Conservation (phyloP, 352 stramenopile species). For the Pythium phragmiticola region DNA sequence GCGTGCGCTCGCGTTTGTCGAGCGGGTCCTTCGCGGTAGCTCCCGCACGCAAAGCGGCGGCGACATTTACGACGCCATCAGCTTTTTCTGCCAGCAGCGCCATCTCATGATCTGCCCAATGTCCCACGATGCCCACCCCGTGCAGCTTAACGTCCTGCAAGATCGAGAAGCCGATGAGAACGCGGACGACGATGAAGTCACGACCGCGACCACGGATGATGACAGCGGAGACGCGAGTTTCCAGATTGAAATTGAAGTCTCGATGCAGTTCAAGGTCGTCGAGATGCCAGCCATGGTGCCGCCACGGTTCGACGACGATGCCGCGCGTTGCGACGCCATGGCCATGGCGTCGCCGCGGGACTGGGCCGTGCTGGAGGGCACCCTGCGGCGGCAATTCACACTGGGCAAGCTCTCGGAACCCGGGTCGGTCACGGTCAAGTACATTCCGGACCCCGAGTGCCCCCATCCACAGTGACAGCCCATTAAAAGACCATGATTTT, state of each 20-base stretch:
- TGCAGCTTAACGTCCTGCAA: constrained; percentile 47
- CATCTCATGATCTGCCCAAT: constrained; percentile 65
- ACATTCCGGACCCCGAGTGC: constrained; percentile 22
- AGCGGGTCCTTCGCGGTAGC: constrained; percentile 66
- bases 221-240: constrained; percentile 23
- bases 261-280: constrained; percentile 78
- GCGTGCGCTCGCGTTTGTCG: constrained; percentile 61
- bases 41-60: constrained; percentile 72
- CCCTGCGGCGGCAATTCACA: constrained; percentile 53
- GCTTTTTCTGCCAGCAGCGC: constrained; percentile 62
- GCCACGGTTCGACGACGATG: not conserved
- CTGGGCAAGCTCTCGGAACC: constrained; percentile 50
- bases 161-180: not conserved
- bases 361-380: constrained; percentile 63
- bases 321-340: not conserved
- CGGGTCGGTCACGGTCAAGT: constrained; percentile 47
- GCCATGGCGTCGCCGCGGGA: constrained; percentile 25
- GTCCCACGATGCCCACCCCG: constrained; percentile 58
- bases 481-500: not conserved
- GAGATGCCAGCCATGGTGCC: constrained; percentile 25
- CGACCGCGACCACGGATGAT: not conserved
- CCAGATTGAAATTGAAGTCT: constrained; percentile 57
- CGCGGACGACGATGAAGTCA: not conserved
- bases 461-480: not conserved
- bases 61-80: constrained; percentile 83